Conservation (phyloP, 208 protist genomes). For the Naegleria gruberi region DNA sequence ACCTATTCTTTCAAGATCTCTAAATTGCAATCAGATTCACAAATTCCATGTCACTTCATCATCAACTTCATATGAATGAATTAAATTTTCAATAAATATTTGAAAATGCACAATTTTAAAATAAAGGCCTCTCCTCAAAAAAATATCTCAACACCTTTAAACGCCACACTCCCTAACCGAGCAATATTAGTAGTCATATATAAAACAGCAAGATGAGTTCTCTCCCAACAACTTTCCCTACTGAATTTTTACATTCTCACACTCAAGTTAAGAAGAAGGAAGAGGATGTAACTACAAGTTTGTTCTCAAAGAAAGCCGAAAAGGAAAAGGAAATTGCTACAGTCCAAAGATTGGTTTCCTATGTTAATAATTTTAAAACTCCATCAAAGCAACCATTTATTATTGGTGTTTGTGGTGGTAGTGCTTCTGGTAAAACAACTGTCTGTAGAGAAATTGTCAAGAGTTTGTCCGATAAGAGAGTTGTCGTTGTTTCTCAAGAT, state of each 20-base stretch:
- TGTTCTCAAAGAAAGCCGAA: neutral
- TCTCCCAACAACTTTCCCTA: neutral
- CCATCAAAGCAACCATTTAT: conserved; percentile 38
- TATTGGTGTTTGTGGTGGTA: conserved; percentile 69
- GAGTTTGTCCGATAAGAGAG: conserved; percentile 44
- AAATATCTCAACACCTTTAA: too few relatives aligned
- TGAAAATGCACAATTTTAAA: too few relatives aligned
- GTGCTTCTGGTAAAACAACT: conserved; percentile 72
- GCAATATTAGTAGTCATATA: too few relatives aligned
- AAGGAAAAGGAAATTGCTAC: neutral
- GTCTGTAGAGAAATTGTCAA: conserved; percentile 50
- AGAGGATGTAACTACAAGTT: neutral
- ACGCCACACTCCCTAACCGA: too few relatives aligned
- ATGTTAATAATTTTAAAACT: neutral
- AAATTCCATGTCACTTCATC: too few relatives aligned
- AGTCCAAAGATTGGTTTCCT: neutral
- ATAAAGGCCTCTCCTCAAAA: too few relatives aligned
- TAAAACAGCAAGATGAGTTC: neutral
- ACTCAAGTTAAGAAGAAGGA: neutral
- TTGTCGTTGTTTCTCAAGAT: conserved; percentile 66
- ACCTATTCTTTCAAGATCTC: too few relatives aligned
- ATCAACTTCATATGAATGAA: too few relatives aligned
- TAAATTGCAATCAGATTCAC: too few relatives aligned
- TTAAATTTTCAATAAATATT: too few relatives aligned
- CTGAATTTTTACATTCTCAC: neutral